phyloP scores from a whole-genome alignment of 139 green algal species.

The Chlamydomonas applanata region DNA sequence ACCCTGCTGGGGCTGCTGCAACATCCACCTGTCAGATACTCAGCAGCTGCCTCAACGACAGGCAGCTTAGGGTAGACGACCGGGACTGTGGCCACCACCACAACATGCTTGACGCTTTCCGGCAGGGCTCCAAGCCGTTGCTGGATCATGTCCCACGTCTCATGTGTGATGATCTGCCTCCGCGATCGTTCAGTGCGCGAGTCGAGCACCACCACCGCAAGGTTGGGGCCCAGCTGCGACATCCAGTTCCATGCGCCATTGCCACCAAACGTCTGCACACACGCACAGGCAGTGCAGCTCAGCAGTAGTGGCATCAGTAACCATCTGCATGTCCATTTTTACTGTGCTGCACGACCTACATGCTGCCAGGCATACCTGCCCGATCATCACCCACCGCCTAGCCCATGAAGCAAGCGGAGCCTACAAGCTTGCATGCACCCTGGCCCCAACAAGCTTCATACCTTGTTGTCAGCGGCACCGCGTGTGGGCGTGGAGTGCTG shows the following conservation, averaged over 20 bases:
- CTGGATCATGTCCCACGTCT: conserved; percentile 14
- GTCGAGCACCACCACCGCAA: conserved; percentile 30
- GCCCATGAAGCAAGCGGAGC: no score
- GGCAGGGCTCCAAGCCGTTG: conserved; percentile 15
- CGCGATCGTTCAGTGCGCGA: conserved; percentile 17
- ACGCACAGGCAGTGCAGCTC: no score
- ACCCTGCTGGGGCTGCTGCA: no score
- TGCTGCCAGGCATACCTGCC: no score
- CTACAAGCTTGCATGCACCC: no score
- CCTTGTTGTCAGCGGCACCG: conserved; percentile 1
- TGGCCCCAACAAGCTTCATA: not conserved
- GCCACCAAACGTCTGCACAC: conserved; percentile 17
- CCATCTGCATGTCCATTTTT: no score
- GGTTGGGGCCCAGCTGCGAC: conserved; percentile 18
- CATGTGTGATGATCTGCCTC: conserved; percentile 19
- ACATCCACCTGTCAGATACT: not conserved
- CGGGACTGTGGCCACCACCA: conserved; percentile 45
- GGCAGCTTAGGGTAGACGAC: conserved; percentile 43
- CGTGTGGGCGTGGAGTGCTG: conserved; percentile 50
- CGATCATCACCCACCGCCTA: no score
- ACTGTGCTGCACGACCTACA: no score
- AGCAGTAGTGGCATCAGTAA: no score
- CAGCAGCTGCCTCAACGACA: not conserved
- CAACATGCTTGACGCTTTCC: conserved; percentile 29
- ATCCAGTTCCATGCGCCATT: conserved; percentile 10